These are phyloP conservation scores for Zygnema cylindricum DNA, from an alignment of 139 green algal genomes.

Conservation along the genomic window DNA sequence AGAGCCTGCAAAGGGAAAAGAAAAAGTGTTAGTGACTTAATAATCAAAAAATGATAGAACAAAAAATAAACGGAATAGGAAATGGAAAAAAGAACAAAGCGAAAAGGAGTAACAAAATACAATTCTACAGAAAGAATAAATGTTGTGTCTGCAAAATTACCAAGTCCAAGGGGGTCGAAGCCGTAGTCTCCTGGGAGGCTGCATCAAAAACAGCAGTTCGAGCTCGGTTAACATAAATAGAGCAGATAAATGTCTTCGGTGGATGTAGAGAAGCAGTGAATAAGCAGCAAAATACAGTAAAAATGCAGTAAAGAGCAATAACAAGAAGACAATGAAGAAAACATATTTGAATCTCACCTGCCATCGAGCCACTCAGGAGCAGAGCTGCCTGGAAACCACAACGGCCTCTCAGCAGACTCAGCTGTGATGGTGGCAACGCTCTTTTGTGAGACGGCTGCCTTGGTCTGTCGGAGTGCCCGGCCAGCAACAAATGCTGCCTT, in stretches of 20 bases:
- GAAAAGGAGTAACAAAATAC: background rate
- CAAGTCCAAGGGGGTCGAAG: slow-evolving; percentile 67
- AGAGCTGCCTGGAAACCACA: slow-evolving; percentile 63
- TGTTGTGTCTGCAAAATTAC: too few relatives aligned
- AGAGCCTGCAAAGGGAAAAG: slow-evolving; percentile 32
- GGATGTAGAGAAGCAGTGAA: background rate
- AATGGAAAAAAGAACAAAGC: background rate
- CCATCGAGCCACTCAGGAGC: slow-evolving; percentile 63
- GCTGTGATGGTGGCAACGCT: slow-evolving; percentile 28
- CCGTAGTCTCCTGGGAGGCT: slow-evolving; percentile 67
- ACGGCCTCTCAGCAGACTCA: slow-evolving; percentile 52
- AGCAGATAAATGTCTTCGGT: background rate
- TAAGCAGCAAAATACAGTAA: slow-evolving; percentile 13
- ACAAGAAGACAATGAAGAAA: slow-evolving; percentile 27
- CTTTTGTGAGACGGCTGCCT: slow-evolving; percentile 10
- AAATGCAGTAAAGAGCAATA: slow-evolving; percentile 27
- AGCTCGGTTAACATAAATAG: background rate
- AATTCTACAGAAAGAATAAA: too few relatives aligned
- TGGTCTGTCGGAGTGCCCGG: slow-evolving; percentile 8
- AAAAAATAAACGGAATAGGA: background rate
- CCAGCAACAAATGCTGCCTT: slow-evolving; percentile 46
- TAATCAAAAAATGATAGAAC: slow-evolving; percentile 2
- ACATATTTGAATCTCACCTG: slow-evolving; percentile 50
- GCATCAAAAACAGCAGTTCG: slow-evolving; percentile 11
- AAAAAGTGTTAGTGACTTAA: background rate